phyloP scores from a whole-genome alignment of 1,139 yeast species.

The Spathaspora sp. region DNA sequence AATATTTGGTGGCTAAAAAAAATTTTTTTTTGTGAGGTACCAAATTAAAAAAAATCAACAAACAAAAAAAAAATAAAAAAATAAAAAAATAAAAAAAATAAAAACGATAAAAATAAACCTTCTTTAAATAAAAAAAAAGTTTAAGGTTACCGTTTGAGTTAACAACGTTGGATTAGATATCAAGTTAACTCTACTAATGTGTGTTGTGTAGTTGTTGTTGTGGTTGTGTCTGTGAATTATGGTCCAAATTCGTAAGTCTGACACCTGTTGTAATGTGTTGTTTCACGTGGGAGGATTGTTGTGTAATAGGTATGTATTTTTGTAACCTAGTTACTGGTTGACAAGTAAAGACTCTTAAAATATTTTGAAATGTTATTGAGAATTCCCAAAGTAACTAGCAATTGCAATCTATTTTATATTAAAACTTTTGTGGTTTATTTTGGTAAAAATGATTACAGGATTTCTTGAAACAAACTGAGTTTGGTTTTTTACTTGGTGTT shows the following conservation, averaged over 20 bases:
- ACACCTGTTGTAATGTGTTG: neutral
- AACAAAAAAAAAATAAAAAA: neutral
- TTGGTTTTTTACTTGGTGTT: neutral
- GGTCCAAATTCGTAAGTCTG: neutral
- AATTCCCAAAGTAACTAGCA: neutral
- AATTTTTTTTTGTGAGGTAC: constrained; percentile 1
- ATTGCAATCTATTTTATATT: neutral
- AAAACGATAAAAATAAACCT: constrained; percentile 1
- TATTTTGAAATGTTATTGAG: neutral
- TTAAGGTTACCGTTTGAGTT: neutral
- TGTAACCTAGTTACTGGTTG: constrained; percentile 1
- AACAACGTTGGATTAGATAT: neutral
- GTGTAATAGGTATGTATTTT: too few species aligned
- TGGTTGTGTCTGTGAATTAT: neutral
- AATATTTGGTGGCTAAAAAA: neutral
- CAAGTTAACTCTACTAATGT: neutral
- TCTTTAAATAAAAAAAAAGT: neutral
- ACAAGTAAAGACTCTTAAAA: neutral
- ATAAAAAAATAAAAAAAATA: neutral
- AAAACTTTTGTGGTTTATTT: neutral
- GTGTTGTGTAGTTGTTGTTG: neutral
- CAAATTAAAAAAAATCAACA: neutral
- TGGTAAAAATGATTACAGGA: neutral
- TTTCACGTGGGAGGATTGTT: neutral
- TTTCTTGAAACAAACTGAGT: neutral